Evolutionary conservation across 352 stramenopile genomes (phyloP).

Genomic region (Pythium aristosporum): DNA sequence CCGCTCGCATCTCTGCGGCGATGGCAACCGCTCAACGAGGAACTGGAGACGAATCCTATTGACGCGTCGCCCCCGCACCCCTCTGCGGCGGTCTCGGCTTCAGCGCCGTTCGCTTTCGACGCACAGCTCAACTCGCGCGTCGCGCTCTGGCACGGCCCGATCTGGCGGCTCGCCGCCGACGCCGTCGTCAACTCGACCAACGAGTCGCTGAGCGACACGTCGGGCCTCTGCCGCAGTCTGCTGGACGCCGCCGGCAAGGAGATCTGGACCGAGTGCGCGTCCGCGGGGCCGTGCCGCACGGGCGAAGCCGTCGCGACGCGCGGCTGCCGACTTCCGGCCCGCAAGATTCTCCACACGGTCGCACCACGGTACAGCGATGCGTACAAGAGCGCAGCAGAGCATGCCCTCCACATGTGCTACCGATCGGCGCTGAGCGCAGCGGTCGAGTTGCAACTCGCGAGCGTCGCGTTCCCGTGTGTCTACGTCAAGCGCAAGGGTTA

Average conservation of each 20-base stretch:
- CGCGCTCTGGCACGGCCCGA: conserved; percentile 51
- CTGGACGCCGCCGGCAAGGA: conserved; percentile 67
- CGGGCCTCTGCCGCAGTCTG: conserved; percentile 59
- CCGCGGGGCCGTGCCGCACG: conserved; percentile 63
- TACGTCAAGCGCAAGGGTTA: conserved; percentile 77
- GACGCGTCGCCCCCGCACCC: background rate
- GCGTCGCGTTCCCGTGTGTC: conserved; percentile 74
- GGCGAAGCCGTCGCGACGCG: conserved; percentile 82
- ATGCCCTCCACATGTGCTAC: conserved; percentile 83
- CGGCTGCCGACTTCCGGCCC: conserved; percentile 66
- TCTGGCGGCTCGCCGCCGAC: conserved; percentile 60
- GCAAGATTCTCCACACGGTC: conserved; percentile 80
- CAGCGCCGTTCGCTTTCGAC: conserved; percentile 11
- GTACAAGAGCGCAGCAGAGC: conserved; percentile 78
- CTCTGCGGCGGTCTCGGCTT: too few species aligned
- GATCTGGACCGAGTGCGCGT: conserved; percentile 72
- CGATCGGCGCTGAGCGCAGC: conserved; percentile 55
- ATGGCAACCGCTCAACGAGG: conserved; percentile 11
- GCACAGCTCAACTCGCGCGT: conserved; percentile 46
- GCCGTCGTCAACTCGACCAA: conserved; percentile 83
- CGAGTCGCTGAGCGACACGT: conserved; percentile 63
- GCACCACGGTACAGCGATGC: conserved; percentile 78
- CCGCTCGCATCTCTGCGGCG: conserved; percentile 10
- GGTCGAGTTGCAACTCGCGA: conserved; percentile 62
- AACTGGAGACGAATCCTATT: background rate